Evolutionary conservation across 495 filamentous ascomycete genomes (phyloP), one percentile per base, ranked within the genome.

Genomic region (Thermothielavioides terrestris): DNA sequence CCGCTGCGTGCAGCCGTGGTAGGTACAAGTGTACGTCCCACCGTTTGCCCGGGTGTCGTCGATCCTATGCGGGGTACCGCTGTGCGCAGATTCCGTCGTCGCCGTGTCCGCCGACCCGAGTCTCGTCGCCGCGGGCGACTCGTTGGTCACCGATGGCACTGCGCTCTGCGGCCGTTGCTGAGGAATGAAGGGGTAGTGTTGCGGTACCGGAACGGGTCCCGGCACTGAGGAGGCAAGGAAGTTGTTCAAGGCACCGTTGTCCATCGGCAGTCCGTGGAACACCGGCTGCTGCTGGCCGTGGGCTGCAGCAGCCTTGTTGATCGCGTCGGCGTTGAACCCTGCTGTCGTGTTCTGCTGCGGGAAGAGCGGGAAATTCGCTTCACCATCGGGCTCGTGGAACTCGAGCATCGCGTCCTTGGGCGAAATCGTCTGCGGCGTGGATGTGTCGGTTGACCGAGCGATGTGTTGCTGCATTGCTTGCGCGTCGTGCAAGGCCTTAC

Each of bases 11-110:
- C 92, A 98, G 40, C 88, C 87, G 64, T 90, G 88, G 58, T 95
- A 94, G 12, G 88, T 94, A 66, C 94, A 98, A 17, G 88, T 89
- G 74, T 96, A 98, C 1, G 88, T 94, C 11, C 91, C 92, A 25
- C 81, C 77, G 57, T 91, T 85, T 1, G 91, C 84, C 11, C 71
- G 74, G 1, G 85, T 80, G 27, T 82, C 74, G 2, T 66, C 60
- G 4, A 88, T 88, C 37, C 78, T 76, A 39, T 66, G 67, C 3
- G 62, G 62, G 52, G 68, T 62, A 54, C 45, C 59, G 52, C 30
- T 54, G 47, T 43, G 51, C 22, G 21, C 55, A 46, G 44, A 58
- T 22, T 61, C 62, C 1, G 63, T 54, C 6, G 56, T 56, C 39
- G 56, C 68, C 10, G 64, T 63, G 10, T 72, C 70, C 2, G 63